These are phyloP conservation scores for Boletus edulis DNA, from an alignment of 768 basidiomycete species.

Conservation along the genomic window DNA sequence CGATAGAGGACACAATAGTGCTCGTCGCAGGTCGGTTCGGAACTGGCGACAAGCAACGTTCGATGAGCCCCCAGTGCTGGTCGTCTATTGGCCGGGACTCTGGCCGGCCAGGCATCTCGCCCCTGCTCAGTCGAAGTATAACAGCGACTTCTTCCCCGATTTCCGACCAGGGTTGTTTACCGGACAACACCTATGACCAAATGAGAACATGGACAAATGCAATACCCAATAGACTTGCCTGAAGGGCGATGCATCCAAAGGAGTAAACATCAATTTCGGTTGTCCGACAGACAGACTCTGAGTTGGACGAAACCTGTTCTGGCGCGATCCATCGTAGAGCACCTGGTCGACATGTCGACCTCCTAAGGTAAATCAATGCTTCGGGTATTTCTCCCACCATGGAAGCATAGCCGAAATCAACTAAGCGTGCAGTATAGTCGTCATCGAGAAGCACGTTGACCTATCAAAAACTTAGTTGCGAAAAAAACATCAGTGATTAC, in stretches of 20 bases:
- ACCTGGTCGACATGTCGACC: not conserved
- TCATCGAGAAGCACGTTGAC: not conserved
- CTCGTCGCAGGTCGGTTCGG: not conserved
- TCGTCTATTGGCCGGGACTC: not conserved
- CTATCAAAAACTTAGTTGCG: not conserved
- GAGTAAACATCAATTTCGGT: slow-evolving; percentile 2
- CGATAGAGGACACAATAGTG: not conserved
- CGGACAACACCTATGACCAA: not conserved
- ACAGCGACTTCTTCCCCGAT: not conserved
- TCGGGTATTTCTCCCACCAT: not conserved
- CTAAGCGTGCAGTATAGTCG: not conserved
- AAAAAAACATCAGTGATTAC: not conserved
- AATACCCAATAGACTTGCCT: not conserved
- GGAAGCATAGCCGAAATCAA: slow-evolving; percentile 1
- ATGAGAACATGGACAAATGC: not conserved
- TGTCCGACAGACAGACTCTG: not conserved
- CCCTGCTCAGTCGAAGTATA: not conserved
- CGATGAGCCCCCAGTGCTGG: not conserved
- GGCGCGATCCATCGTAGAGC: slow-evolving; percentile 1
- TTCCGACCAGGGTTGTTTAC: not conserved
- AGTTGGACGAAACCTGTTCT: not conserved
- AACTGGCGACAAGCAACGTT: not conserved
- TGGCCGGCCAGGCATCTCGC: not conserved
- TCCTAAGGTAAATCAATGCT: not conserved
- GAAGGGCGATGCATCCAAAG: not conserved